phyloP scores from a whole-genome alignment of 192 early-diverging fungal species.

The Coemansia asiatica region DNA sequence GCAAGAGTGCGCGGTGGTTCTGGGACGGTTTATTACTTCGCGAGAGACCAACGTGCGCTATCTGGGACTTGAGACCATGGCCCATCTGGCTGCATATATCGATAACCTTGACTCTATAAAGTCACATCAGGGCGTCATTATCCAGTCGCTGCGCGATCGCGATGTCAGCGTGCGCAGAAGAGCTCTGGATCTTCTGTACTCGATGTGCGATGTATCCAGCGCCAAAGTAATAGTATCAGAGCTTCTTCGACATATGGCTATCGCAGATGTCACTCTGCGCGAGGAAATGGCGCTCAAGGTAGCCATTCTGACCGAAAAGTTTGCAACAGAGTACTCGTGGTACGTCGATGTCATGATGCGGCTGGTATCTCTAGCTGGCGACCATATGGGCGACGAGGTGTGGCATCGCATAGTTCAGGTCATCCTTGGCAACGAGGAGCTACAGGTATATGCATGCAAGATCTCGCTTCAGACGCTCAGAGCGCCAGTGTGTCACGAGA shows the following conservation, averaged over 20 bases:
- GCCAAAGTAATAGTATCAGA: conserved; percentile 87
- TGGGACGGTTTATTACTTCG: conserved; percentile 87
- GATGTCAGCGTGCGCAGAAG: conserved; percentile 96
- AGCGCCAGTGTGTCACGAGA: conserved; percentile 95
- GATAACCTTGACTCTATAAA: conserved; percentile 85
- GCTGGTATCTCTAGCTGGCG: conserved; percentile 91
- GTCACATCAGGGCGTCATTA: conserved; percentile 80
- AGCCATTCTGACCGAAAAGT: conserved; percentile 98
- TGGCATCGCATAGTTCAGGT: conserved; percentile 99
- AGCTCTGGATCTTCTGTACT: conserved; percentile 93
- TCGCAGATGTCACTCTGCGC: conserved; percentile 86
- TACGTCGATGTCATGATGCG: conserved; percentile 98
- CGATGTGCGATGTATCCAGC: conserved; percentile 92
- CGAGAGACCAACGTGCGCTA: conserved; percentile 99
- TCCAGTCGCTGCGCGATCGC: conserved; percentile 91
- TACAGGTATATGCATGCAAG: conserved; percentile 91
- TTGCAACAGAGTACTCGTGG: conserved; percentile 96
- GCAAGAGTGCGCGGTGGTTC: conserved; percentile 75
- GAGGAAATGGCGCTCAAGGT: conserved; percentile 99
- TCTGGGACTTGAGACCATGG: conserved; percentile 95
- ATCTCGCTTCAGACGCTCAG: conserved; percentile 78
- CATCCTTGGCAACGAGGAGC: conserved; percentile 90
- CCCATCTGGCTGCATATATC: conserved; percentile 81
- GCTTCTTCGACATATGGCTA: conserved; percentile 84
- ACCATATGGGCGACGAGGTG: conserved; percentile 94